Evolutionary conservation across 371 early-diverging fungal genomes (phyloP), one percentile per base, ranked within the genome.

Genomic region (Syncephalastrum contaminatum): DNA sequence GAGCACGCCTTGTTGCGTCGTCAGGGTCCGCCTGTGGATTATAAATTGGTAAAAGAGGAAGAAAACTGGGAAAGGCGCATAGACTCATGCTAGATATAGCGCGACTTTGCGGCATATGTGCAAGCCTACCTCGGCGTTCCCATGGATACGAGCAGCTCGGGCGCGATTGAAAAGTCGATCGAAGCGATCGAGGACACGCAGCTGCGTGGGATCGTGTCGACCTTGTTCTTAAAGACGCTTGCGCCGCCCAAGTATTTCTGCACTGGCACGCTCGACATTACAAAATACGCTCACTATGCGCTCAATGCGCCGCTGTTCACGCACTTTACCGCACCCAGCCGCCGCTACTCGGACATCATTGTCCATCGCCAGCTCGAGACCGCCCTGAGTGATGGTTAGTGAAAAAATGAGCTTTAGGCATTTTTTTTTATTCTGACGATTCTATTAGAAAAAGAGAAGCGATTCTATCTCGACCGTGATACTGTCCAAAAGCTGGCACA

Each of bases 321-420:
- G 16, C 95, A 94, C 61, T 95, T 95, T 59, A 93, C 94, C 25
- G 92, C 95, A 5, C 99, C 99, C 0, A 93, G 94, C 48, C 85
- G 97, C 19, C 83, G 99, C 51, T 97, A 93, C 73, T 88, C 96
- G 50, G 99, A 99, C 73, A 75, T 99, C 24, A 70, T 99, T 62
- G 98, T 97, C 2, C 99, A 97, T 61, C 88, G 97, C n/a, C 80
- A 83, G 56, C 62, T 91, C 6, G 67, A 70, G 24, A 30, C 62
- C 30, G 66, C 70, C 25, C 58, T 70, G 27, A 57, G 13, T 14
- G 54, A 60, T 46, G 65, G 60, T 62, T 54, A 57, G 51, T 39
- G 44, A 30, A 1, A 21, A 51, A 44, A 22, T 21, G 41, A 24
- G 4, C 15, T 25, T 25, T 25, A 25, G 5, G 13, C 21, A 14